Conservation (phyloP, 1,139 yeast genomes). For the Pichia sp. region DNA sequence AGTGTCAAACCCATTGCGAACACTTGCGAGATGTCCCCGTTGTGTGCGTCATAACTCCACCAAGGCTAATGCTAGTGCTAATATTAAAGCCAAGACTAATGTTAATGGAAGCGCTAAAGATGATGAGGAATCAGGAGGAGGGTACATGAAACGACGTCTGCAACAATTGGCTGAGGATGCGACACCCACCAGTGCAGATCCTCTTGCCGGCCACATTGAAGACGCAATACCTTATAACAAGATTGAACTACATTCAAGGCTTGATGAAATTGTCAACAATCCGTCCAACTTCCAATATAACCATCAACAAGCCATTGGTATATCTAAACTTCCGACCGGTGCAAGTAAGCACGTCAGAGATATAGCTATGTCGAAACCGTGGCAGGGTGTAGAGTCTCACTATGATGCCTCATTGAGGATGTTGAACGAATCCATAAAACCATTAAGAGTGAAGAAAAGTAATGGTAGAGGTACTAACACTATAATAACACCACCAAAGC, state of each 20-base stretch:
- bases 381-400: conserved; percentile 59
- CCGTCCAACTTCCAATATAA: conserved; percentile 28
- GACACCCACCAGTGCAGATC: conserved; percentile 29
- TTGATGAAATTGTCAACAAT: conserved; percentile 21
- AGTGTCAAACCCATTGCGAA: too few relatives aligned
- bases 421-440: conserved; percentile 56
- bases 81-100: too few relatives aligned
- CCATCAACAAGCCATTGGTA: conserved; percentile 34
- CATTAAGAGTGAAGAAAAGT: conserved; percentile 27
- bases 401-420: conserved; percentile 52
- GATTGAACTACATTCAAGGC: conserved; percentile 19
- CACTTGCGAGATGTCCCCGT: too few relatives aligned
- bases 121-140: conserved; percentile 10
- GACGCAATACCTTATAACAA: conserved; percentile 23
- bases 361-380: conserved; percentile 49
- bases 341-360: conserved; percentile 48
- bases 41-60: too few relatives aligned
- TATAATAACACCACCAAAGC: conserved; percentile 27
- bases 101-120: too few relatives aligned
- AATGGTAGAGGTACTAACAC: too few relatives aligned
- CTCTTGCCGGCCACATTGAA: conserved; percentile 21
- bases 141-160: conserved; percentile 31
- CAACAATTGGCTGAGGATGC: conserved; percentile 38
- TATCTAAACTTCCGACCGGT: conserved; percentile 33
- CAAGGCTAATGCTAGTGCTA: too few relatives aligned